Evolutionary conservation across 2,329 filamentous ascomycete genomes (phyloP), one percentile per base, ranked within the genome.

Genomic region (Kalaharituber pfeilii): DNA sequence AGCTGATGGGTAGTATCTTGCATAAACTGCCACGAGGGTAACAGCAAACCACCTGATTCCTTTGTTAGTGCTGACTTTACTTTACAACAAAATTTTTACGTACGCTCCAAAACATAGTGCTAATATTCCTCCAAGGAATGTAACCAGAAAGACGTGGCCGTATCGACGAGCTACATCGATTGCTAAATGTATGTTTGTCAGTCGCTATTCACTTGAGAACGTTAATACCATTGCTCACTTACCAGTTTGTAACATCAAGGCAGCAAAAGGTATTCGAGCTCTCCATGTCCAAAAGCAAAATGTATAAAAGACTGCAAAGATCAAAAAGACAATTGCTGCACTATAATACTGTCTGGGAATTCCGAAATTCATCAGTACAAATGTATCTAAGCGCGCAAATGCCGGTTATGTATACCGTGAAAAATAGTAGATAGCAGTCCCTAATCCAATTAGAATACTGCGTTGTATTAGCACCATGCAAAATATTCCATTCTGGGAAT

Each of bases 281-380:
- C 89, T 89, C 88, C 89, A 96, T 50, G 78, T 82, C 65, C 84
- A 81, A 71, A 95, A 95, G 65, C 81, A 86, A 65, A 94, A 75
- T 54, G 86, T 76, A 56, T 82, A 77, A 68, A 94, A 88, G 49
- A 83, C 69, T n/a, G 78, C 74, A 65, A 95, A 93, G 54, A 94
- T 66, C 13, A 94, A 71, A 67, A 91, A 94, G 0, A 94, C 81
- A 39, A 95, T 89, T 30, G 85, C 89, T 9, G 84, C 87, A 5
- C 81, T 83, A 69, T 80, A 94, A 66, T 89, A 85, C 55, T 76
- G 76, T 44, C 78, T 74, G 15, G 50, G 54, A 26, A 61, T 57
- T 28, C 56, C 11, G 20, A 45, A 20, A 45, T 36, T 36, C 30
- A 9, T 36, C 30, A 36, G 11, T 36, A 9, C 30, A 36, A 36